Evolutionary conservation across 2,329 filamentous ascomycete genomes (phyloP), one percentile per base, ranked within the genome.

Genomic region (Colletotrichum cordylinicola): DNA sequence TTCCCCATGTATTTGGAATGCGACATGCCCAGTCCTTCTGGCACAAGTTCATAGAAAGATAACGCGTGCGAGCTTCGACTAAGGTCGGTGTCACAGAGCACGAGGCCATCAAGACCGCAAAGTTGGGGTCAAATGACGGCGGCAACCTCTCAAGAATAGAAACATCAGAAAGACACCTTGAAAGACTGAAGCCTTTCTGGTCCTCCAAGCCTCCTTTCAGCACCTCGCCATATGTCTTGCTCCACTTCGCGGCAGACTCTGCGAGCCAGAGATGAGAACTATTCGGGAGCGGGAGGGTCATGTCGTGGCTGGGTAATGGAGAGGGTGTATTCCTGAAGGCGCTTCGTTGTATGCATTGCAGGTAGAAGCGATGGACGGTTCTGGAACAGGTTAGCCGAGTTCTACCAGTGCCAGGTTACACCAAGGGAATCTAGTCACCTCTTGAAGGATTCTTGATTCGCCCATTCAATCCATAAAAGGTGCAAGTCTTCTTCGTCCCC

Each of bases 341-440:
- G 4, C 43, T 48, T 1, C 43, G 43, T 8, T 48, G 43, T 12
- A 48, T 2, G 12, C 43, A 48, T 21, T 48, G 43, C 2, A 48
- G 43, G 43, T 48, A 48, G 2, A 48, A 48, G 1, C 43, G 43
- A 7, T 48, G 9, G 3, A 48, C 39, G 9, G 18, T 3, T 6
- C 39, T 43, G 10, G 18, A 16, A 9, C 16, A 39, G 8, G 16
- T 39, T 18, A 39, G 37, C 8, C 37, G 8, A 18, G 18, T 18
- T 6, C 4, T 2, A 8, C 0, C 0, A 39, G 6, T 4, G 1
- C 8, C 8, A 43, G 8, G 8, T 9, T 4, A 43, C 39, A n/a
- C 2, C 16, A 43, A n/a, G 43, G 10, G 3, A 2, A 12, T 12
- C 1, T 1, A 21, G 1, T 48, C 6, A 48, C 43, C 43, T 52